Evolutionary conservation across 1,139 yeast genomes (phyloP).

Genomic region (Suhomyces anneliseae): DNA sequence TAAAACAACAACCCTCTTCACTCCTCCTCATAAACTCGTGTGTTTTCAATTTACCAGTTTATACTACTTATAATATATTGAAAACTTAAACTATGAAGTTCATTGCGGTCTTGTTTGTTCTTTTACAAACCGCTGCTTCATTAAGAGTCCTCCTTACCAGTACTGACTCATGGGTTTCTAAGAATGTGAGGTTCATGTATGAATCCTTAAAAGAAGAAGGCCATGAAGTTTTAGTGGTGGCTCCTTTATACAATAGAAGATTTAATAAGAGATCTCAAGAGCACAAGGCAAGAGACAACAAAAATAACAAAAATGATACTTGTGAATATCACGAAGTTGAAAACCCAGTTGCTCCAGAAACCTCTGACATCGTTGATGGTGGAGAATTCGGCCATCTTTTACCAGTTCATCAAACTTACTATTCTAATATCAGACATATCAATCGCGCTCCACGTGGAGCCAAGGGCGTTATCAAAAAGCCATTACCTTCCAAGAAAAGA

Average conservation of each 20-base stretch:
- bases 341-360: constrained; percentile 3
- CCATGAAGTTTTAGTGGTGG: constrained; percentile 35
- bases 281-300: background rate
- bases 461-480: constrained; percentile 17
- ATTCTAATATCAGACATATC: constrained; percentile 20
- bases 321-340: background rate
- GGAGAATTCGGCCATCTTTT: constrained; percentile 40
- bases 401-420: constrained; percentile 34
- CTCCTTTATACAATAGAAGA: constrained; percentile 28
- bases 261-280: background rate
- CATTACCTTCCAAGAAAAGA: background rate
- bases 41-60: too few relatives aligned
- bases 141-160: constrained; percentile 36
- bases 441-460: constrained; percentile 21
- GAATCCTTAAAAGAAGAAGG: constrained; percentile 25
- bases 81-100: constrained; percentile 3
- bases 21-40: too few relatives aligned
- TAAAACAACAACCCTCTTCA: too few relatives aligned
- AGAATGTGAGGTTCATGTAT: constrained; percentile 32
- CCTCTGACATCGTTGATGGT: constrained; percentile 20
- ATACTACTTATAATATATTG: too few relatives aligned
- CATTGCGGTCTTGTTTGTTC: constrained; percentile 4
- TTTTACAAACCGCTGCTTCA: constrained; percentile 11
- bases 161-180: constrained; percentile 44
- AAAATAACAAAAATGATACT: background rate